Conservation (phyloP, 805 yeast genomes). For the Zygosaccharomyces siamensis region DNA sequence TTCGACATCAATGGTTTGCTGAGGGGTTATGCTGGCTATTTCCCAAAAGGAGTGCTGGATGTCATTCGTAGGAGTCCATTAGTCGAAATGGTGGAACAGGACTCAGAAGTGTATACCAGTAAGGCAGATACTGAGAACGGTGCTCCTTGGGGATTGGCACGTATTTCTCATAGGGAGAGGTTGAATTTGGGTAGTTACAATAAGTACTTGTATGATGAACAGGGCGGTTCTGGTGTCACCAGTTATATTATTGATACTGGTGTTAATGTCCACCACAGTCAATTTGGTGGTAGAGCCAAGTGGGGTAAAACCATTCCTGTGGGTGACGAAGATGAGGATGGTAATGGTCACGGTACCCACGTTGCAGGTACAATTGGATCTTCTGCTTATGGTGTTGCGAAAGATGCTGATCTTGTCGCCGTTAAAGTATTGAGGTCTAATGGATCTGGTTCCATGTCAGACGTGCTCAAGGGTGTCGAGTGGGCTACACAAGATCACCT, state of each 20-base stretch:
- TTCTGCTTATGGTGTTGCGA: conserved; percentile 75
- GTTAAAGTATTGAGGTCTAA: conserved; percentile 78
- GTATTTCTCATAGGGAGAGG: conserved; percentile 78
- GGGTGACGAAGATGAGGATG: conserved; percentile 68
- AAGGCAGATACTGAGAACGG: conserved; percentile 68
- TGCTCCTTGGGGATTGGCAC: conserved; percentile 92
- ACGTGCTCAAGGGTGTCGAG: conserved; percentile 80
- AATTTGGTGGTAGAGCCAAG: conserved; percentile 75
- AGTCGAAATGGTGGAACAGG: conserved; percentile 69
- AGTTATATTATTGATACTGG: conserved; percentile 91
- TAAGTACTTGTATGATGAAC: conserved; percentile 65
- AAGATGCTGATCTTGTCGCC: conserved; percentile 71
- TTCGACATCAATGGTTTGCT: conserved; percentile 56
- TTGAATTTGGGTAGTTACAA: conserved; percentile 64
- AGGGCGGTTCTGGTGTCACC: conserved; percentile 79
- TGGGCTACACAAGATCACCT: conserved; percentile 71
- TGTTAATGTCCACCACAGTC: conserved; percentile 65
- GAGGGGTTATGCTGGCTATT: conserved; percentile 81
- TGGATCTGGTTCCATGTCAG: conserved; percentile 81
- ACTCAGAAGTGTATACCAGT: conserved; percentile 61
- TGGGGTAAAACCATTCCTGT: conserved; percentile 83
- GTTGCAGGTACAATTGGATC: conserved; percentile 96
- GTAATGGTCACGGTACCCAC: conserved; percentile 94
- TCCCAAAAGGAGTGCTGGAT: conserved; percentile 70
- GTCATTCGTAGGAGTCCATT: conserved; percentile 62